Conservation (phyloP, 164 flowering plant species). For the Taxillus chinensis region DNA sequence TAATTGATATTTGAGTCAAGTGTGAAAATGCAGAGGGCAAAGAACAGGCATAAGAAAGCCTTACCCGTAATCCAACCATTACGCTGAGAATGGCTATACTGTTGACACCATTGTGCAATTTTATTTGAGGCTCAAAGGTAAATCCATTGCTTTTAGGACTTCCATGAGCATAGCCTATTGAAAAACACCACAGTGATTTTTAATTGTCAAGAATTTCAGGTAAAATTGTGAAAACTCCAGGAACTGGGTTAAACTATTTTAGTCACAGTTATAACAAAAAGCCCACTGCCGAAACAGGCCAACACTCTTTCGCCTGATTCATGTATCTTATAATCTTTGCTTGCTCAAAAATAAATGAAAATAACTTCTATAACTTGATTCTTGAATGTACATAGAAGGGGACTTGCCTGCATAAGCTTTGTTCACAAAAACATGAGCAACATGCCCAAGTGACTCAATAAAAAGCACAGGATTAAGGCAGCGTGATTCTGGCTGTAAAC, state of each 20-base stretch:
- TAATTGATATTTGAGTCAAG: not conserved
- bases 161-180: not conserved
- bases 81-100: not conserved
- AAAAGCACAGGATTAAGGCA: not conserved
- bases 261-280: too few species aligned
- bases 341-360: too few species aligned
- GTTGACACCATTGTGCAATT: not conserved
- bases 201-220: too few species aligned
- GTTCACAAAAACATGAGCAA: not conserved
- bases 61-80: constrained; percentile 1
- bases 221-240: too few species aligned
- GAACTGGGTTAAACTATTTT: too few species aligned
- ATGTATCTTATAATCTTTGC: too few species aligned
- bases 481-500: not conserved
- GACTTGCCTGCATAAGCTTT: not conserved
- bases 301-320: too few species aligned
- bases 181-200: not conserved
- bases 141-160: not conserved
- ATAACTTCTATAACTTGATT: too few species aligned
- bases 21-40: not conserved
- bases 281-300: too few species aligned
- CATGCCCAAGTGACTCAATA: not conserved
- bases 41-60: not conserved
- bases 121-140: not conserved
- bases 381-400: not conserved